Conservation (phyloP, 805 yeast genomes). For the Danielia oregonensis region DNA sequence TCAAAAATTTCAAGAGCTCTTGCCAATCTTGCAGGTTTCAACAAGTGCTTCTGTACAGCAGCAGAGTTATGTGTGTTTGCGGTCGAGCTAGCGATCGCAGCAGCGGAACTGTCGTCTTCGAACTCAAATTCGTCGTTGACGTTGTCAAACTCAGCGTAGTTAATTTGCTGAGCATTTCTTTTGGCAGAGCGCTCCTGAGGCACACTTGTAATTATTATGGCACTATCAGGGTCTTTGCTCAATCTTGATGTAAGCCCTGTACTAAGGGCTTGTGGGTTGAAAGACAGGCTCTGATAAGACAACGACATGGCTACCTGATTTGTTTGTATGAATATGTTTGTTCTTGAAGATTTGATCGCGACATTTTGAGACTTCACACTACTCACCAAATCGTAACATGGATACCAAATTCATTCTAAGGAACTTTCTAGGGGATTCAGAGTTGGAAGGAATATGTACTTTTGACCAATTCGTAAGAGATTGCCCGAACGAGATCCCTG, state of each 20-base stretch:
- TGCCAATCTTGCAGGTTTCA: slow-evolving; percentile 15
- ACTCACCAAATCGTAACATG: slow-evolving; percentile 4
- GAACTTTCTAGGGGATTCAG: slow-evolving; percentile 3
- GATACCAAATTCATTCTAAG: slow-evolving; percentile 6
- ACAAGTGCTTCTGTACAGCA: slow-evolving; percentile 26
- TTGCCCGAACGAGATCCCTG: not conserved
- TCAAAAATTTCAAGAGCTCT: slow-evolving; percentile 5
- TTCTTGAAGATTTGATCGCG: not conserved
- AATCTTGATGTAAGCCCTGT: slow-evolving; percentile 73
- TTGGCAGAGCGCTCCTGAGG: slow-evolving; percentile 77
- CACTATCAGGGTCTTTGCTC: slow-evolving; percentile 62
- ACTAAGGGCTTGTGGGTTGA: slow-evolving; percentile 72
- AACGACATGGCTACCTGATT: slow-evolving; percentile 14
- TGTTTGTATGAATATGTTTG: not conserved
- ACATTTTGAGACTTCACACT: slow-evolving; percentile 3
- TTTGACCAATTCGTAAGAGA: not conserved
- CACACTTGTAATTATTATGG: slow-evolving; percentile 62
- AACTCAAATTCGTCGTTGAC: slow-evolving; percentile 47
- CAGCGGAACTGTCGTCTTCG: slow-evolving; percentile 20
- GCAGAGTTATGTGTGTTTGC: slow-evolving; percentile 33
- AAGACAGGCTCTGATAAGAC: slow-evolving; percentile 15
- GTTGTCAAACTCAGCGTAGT: slow-evolving; percentile 78
- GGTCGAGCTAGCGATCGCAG: slow-evolving; percentile 11
- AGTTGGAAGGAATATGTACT: not conserved
- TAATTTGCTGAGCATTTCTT: slow-evolving; percentile 64